Conservation (phyloP, 345 rosid genomes). For the Geranium brycei region DNA sequence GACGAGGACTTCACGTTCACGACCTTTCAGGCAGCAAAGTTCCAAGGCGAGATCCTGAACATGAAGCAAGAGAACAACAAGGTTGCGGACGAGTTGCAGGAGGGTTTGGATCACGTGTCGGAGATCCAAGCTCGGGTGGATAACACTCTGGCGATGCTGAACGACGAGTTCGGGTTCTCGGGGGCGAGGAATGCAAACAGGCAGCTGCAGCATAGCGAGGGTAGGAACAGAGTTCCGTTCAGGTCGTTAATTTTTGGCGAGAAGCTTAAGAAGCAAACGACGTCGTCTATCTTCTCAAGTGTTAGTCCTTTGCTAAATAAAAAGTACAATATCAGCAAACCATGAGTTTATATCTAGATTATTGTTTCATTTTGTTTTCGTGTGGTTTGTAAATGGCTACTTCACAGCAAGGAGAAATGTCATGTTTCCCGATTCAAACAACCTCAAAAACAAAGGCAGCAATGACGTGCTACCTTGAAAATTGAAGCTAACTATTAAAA, state of each 20-base stretch:
- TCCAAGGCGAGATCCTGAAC: constrained; percentile 89
- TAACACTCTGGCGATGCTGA: constrained; percentile 38
- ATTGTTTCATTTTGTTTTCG: too few relatives aligned
- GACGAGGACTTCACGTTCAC: constrained; percentile 85
- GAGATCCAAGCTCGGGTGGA: constrained; percentile 41
- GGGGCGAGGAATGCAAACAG: constrained; percentile 14
- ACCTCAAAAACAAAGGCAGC: too few relatives aligned
- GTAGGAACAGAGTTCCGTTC: constrained; percentile 61
- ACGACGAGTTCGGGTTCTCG: constrained; percentile 44
- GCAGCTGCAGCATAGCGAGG: constrained; percentile 31
- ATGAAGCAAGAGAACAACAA: constrained; percentile 98
- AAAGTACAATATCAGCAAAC: constrained; percentile 32
- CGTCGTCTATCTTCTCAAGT: constrained; percentile 49
- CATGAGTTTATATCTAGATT: background rate
- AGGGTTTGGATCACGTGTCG: constrained; percentile 67
- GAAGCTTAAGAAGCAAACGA: constrained; percentile 47
- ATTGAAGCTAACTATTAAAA: too few relatives aligned
- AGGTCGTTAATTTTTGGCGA: constrained; percentile 77
- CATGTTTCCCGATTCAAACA: too few relatives aligned
- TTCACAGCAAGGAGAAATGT: too few relatives aligned
- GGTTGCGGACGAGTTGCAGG: constrained; percentile 84
- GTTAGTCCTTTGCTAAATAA: constrained; percentile 65
- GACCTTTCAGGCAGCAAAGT: constrained; percentile 89
- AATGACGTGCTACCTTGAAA: too few relatives aligned
- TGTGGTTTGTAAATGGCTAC: too few relatives aligned